phyloP scores from a whole-genome alignment of 108 stramenopile genomes.

The Discostella pseudostelligera region DNA sequence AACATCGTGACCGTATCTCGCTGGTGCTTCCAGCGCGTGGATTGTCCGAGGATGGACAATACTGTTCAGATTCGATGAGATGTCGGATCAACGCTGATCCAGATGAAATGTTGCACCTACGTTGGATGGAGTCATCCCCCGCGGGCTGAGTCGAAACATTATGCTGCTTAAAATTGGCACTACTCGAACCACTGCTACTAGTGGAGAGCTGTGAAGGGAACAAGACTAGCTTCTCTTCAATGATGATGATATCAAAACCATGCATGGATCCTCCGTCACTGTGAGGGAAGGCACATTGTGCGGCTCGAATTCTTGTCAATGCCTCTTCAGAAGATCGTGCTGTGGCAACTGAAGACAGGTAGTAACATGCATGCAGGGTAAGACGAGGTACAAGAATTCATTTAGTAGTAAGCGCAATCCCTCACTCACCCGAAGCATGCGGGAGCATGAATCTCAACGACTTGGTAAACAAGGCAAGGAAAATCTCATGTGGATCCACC shows the following conservation, averaged over 20 bases:
- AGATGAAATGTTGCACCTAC: constrained; percentile 22
- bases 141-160: constrained; percentile 13
- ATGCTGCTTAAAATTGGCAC: neutral
- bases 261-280: constrained; percentile 44
- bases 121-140: constrained; percentile 43
- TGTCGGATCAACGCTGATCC: constrained; percentile 26
- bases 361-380: too few relatives aligned
- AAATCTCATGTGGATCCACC: constrained; percentile 59
- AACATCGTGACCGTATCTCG: constrained; percentile 10
- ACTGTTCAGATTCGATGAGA: constrained; percentile 15
- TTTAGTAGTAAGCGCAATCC: too few relatives aligned
- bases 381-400: too few relatives aligned
- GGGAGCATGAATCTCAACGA: constrained; percentile 60
- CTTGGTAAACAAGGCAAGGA: constrained; percentile 53
- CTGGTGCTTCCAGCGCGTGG: neutral
- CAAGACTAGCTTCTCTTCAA: constrained; percentile 49
- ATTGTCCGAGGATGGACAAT: constrained; percentile 3
- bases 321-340: constrained; percentile 60
- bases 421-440: constrained; percentile 28
- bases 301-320: constrained; percentile 34
- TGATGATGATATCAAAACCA: constrained; percentile 63
- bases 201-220: neutral
- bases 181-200: neutral
- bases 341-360: constrained; percentile 41
- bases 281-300: constrained; percentile 31